Percentiles rank a stretch among this genome's conserved stretches.
Evolutionary conservation across 2,329 filamentous ascomycete genomes (phyloP).

Genomic region (Colletotrichum sp.): DNA sequence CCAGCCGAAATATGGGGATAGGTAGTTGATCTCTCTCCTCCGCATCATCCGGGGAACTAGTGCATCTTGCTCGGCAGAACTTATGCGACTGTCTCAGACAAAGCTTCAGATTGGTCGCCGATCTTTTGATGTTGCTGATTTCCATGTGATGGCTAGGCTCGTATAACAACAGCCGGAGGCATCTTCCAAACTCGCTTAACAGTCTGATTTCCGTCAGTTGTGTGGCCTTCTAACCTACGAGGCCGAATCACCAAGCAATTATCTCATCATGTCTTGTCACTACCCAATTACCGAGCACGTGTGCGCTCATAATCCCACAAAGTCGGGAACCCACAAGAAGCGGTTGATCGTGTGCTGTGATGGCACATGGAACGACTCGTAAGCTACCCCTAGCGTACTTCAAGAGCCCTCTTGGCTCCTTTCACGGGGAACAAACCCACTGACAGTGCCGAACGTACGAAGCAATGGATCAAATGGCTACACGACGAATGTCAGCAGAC

Average conservation of each 20-base stretch:
- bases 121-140: neutral
- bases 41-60: neutral
- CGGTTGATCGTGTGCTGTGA: slow-evolving; percentile 39
- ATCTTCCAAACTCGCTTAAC: neutral
- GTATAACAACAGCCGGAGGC: neutral
- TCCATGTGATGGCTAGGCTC: neutral
- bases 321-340: slow-evolving; percentile 17
- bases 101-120: neutral
- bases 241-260: neutral
- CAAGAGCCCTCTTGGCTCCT: fast-evolving
- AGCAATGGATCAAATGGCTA: neutral
- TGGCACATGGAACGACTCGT: slow-evolving; percentile 38
- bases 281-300: neutral
- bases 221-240: neutral
- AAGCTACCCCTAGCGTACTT: neutral
- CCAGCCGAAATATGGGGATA: neutral
- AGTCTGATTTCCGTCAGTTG: neutral
- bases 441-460: neutral
- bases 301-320: neutral
- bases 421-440: fast-evolving
- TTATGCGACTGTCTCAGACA: neutral
- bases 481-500: slow-evolving; percentile 36
- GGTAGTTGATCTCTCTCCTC: neutral
- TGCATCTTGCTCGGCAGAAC: neutral
- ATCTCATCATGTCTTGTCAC: neutral